Evolutionary conservation across 2,329 filamentous ascomycete genomes (phyloP).

Genomic region (Diaporthe humulicola): DNA sequence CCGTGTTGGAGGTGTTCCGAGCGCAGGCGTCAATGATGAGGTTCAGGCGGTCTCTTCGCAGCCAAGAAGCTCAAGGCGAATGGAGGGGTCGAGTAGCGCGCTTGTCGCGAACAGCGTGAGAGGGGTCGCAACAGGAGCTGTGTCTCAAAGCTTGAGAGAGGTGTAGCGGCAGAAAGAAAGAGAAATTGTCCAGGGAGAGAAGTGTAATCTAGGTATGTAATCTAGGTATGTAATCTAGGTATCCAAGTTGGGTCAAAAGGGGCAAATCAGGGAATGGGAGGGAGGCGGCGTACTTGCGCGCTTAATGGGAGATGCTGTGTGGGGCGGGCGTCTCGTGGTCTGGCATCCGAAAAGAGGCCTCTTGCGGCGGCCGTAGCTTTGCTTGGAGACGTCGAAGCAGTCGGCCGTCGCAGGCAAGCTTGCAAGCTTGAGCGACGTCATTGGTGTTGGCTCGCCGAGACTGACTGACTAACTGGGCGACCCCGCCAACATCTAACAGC

Average conservation of each 20-base stretch:
- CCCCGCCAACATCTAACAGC: slow-evolving; percentile 23
- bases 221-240: not conserved
- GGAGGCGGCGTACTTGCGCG: slow-evolving; percentile 21
- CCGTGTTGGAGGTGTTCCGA: not conserved
- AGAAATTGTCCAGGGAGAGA: not conserved
- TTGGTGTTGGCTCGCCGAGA: slow-evolving; percentile 19
- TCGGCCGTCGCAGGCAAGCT: slow-evolving; percentile 12
- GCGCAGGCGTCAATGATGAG: not conserved
- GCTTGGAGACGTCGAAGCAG: slow-evolving; percentile 11
- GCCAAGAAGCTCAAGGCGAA: slow-evolving; percentile 1
- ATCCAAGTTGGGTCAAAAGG: slow-evolving; percentile 3
- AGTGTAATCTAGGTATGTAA: not conserved
- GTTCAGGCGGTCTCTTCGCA: slow-evolving; percentile 11
- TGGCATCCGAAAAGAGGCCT: slow-evolving; percentile 10
- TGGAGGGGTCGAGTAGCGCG: not conserved
- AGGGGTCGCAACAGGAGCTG: not conserved
- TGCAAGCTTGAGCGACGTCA: slow-evolving; percentile 34
- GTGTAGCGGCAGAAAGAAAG: not conserved
- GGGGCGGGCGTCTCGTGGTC: slow-evolving; percentile 23
- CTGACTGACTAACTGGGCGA: slow-evolving; percentile 4
- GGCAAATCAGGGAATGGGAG: slow-evolving; percentile 1
- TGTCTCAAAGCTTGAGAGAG: not conserved
- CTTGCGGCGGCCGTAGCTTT: slow-evolving; percentile 5
- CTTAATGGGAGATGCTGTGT: slow-evolving; percentile 22
- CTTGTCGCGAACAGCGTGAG: slow-evolving; percentile 11